These are phyloP conservation scores for Aspergillus sp. DNA, from an alignment of 2,329 filamentous ascomycete genomes.

Conservation along the genomic window DNA sequence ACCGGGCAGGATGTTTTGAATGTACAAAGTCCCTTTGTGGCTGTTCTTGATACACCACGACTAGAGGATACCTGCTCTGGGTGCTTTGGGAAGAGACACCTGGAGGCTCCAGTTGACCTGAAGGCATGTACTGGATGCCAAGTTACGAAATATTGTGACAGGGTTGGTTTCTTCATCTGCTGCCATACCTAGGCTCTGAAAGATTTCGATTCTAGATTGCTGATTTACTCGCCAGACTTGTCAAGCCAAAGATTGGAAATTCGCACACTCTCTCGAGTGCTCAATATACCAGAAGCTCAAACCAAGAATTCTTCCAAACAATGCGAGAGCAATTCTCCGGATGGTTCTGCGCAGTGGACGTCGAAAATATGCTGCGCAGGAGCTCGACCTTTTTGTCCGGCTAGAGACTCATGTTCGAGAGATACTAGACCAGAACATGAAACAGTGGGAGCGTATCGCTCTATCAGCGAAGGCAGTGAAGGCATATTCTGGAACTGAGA, in stretches of 20 bases:
- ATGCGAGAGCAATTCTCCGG: constrained; percentile 52
- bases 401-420: constrained; percentile 48
- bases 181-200: too few species aligned
- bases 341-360: constrained; percentile 42
- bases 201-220: constrained; percentile 1
- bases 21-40: constrained; percentile 49
- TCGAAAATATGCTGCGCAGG: constrained; percentile 30
- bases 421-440: constrained; percentile 36
- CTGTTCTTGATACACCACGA: constrained; percentile 50
- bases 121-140: constrained; percentile 56
- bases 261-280: constrained; percentile 57
- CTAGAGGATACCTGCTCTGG: constrained; percentile 53
- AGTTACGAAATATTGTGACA: constrained; percentile 56
- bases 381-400: constrained; percentile 39
- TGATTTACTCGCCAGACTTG: constrained; percentile 42
- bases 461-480: constrained; percentile 52
- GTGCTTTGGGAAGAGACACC: constrained; percentile 45
- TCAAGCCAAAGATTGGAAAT: constrained; percentile 56
- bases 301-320: constrained; percentile 49
- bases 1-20: constrained; percentile 47
- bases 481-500: constrained; percentile 46
- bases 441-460: constrained; percentile 46
- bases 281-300: constrained; percentile 44
- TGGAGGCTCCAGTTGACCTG: constrained; percentile 26
- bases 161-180: constrained; percentile 36